These are phyloP conservation scores for Yamadazyma oceani DNA, from an alignment of 1,139 yeast species.

Conservation along the genomic window DNA sequence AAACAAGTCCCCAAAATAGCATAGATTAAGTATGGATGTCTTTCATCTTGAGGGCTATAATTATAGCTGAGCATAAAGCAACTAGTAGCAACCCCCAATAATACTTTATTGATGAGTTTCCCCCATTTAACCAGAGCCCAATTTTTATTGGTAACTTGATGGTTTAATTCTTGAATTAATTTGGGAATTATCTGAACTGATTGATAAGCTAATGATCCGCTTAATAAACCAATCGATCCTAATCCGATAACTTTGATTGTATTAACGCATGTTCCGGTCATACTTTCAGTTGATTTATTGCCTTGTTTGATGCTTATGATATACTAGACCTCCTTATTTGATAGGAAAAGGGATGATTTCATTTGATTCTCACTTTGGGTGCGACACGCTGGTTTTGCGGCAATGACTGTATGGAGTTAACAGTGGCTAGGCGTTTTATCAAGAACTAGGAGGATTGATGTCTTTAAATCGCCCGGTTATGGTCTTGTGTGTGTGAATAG, in stretches of 20 bases:
- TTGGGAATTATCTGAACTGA: constrained; percentile 36
- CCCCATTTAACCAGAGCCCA: constrained; percentile 21
- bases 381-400: no score
- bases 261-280: constrained; percentile 50
- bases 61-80: constrained; percentile 44
- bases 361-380: no score
- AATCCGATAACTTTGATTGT: constrained; percentile 52
- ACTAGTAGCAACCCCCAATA: constrained; percentile 39
- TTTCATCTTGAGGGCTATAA: constrained; percentile 42
- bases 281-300: constrained; percentile 36
- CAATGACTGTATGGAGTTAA: no score
- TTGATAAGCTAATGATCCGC: constrained; percentile 42
- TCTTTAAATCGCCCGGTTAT: no score
- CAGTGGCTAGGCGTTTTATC: no score
- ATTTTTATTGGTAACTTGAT: constrained; percentile 10
- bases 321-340: not conserved
- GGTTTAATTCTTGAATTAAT: constrained; percentile 30
- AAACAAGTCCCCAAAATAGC: constrained; percentile 52
- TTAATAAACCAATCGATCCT: constrained; percentile 51
- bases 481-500: no score
- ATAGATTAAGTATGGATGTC: constrained; percentile 58
- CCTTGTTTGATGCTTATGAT: not conserved
- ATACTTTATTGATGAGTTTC: constrained; percentile 29
- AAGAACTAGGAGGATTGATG: no score
- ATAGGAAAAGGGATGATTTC: constrained; percentile 6